Evolutionary conservation across 2,329 filamentous ascomycete species (phyloP).

Genomic region (Pseudogymnoascus sp.): DNA sequence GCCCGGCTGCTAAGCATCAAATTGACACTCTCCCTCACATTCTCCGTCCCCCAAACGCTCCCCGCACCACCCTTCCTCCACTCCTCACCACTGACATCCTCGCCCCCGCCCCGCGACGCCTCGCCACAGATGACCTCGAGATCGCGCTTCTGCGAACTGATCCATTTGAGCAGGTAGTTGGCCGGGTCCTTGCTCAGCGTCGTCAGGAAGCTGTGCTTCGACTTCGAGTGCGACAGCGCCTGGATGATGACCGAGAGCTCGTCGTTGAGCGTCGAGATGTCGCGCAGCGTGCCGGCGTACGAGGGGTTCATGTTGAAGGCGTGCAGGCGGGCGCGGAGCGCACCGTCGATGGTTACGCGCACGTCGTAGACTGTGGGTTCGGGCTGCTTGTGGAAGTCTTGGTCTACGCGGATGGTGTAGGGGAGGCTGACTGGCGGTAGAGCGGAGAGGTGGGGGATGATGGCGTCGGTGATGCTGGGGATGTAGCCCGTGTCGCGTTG

Average conservation of each 20-base stretch:
- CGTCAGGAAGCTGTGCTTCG: slow-evolving; percentile 82
- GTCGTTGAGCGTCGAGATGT: slow-evolving; percentile 73
- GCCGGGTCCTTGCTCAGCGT: slow-evolving; percentile 74
- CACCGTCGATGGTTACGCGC: slow-evolving; percentile 75
- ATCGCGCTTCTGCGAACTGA: slow-evolving; percentile 84
- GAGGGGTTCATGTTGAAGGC: slow-evolving; percentile 61
- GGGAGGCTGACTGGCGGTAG: slow-evolving; percentile 75
- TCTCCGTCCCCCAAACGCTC: slow-evolving; percentile 56
- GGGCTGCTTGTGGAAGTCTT: slow-evolving; percentile 68
- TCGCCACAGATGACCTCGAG: slow-evolving; percentile 84
- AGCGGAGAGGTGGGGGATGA: slow-evolving; percentile 69
- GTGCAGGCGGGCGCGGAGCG: slow-evolving; percentile 60
- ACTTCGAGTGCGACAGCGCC: slow-evolving; percentile 75
- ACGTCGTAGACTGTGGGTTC: slow-evolving; percentile 85
- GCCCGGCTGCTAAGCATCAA: slow-evolving; percentile 39
- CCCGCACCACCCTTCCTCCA: slow-evolving; percentile 58
- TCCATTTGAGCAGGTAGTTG: slow-evolving; percentile 78
- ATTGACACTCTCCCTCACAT: slow-evolving; percentile 58
- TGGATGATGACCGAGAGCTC: slow-evolving; percentile 78
- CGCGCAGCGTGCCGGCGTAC: slow-evolving; percentile 64
- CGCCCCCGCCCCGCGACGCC: slow-evolving; percentile 53
- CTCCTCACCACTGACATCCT: slow-evolving; percentile 53
- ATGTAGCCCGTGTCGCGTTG: slow-evolving; percentile 72
- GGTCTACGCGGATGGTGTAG: slow-evolving; percentile 91
- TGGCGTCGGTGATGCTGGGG: slow-evolving; percentile 73